Percentiles rank a stretch among this genome's conserved stretches.
Conservation (phyloP, 75 land plant species). For the Picea sitchensis region DNA sequence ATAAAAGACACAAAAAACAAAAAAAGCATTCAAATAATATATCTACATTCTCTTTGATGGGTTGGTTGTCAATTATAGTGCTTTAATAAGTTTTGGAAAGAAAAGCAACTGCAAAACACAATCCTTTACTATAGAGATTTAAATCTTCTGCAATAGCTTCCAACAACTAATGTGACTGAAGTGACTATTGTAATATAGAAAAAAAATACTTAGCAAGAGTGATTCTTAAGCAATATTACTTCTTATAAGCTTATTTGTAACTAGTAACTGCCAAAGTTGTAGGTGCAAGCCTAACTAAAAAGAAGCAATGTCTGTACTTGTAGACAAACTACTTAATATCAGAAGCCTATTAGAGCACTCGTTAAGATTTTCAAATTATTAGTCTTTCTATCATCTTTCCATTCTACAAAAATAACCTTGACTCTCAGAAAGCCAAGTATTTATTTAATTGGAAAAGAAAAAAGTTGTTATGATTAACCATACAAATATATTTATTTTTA, state of each 20-base stretch:
- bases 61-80: background rate
- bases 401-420: background rate
- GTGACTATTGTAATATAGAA: too few species aligned
- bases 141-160: background rate
- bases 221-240: background rate
- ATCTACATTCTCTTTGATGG: background rate
- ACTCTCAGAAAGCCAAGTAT: background rate
- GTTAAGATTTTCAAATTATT: background rate
- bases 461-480: too few species aligned
- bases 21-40: background rate
- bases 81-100: background rate
- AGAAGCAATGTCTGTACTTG: background rate
- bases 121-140: background rate
- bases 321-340: background rate
- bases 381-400: background rate
- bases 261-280: too few species aligned
- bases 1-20: too few species aligned
- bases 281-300: background rate
- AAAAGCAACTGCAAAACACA: background rate
- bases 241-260: background rate
- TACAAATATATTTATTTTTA: too few species aligned
- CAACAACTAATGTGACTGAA: background rate
- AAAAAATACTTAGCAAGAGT: background rate
- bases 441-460: too few species aligned
- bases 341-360: background rate